These are phyloP conservation scores for Suhomyces bolitotheri DNA, from an alignment of 1,139 yeast species.

Conservation along the genomic window DNA sequence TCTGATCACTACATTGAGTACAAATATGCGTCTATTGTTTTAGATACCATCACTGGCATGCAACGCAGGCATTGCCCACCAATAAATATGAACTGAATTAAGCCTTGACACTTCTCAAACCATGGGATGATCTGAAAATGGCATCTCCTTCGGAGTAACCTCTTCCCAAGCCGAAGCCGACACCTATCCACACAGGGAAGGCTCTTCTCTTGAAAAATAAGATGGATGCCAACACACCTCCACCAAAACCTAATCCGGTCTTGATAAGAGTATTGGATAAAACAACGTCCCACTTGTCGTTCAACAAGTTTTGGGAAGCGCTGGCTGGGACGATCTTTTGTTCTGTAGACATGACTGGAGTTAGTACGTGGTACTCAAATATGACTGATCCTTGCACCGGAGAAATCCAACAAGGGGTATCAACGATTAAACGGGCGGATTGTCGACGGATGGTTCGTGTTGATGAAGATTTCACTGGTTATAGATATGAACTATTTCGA, in stretches of 20 bases:
- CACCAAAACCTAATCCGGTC: constrained; percentile 97
- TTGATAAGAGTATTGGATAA: constrained; percentile 91
- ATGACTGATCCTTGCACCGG: no score
- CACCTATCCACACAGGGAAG: constrained; percentile 95
- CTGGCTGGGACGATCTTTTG: constrained; percentile 33
- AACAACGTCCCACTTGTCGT: constrained; percentile 96
- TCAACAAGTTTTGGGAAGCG: constrained; percentile 57
- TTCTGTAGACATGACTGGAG: constrained; percentile 18
- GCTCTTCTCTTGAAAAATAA: constrained; percentile 88
- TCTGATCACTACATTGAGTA: no score
- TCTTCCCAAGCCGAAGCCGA: constrained; percentile 96
- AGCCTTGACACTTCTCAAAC: constrained; percentile 70
- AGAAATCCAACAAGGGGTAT: no score
- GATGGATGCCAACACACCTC: constrained; percentile 93
- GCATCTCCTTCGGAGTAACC: constrained; percentile 98
- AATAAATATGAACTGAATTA: constrained; percentile 25
- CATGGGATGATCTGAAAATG: constrained; percentile 79
- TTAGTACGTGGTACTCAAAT: no score
- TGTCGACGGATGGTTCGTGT: no score
- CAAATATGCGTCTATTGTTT: constrained; percentile 6
- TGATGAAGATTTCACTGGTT: no score
- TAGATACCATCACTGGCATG: constrained; percentile 9
- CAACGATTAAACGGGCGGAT: no score
- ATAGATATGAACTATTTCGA: no score
- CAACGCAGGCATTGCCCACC: constrained; percentile 7